Evolutionary conservation across 768 basidiomycete species (phyloP).

Genomic region (Mycena amicta): DNA sequence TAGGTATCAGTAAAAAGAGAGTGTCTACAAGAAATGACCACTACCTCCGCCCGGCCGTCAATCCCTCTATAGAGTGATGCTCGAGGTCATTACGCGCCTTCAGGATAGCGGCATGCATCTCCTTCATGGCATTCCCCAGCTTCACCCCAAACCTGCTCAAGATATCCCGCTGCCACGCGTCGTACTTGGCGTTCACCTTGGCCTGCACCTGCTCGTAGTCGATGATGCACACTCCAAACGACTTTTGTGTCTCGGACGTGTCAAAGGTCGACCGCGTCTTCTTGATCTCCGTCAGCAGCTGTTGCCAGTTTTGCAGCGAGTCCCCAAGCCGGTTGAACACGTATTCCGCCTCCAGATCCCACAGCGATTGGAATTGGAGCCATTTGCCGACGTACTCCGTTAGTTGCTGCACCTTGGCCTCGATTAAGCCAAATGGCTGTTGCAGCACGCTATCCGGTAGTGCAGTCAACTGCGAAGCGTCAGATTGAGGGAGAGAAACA

Average conservation of each 20-base stretch:
- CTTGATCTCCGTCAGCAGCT: conserved; percentile 95
- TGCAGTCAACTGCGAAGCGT: conserved; percentile 58
- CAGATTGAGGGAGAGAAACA: conserved; percentile 6
- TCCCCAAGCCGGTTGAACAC: conserved; percentile 96
- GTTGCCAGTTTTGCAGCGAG: conserved; percentile 91
- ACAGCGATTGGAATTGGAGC: conserved; percentile 98
- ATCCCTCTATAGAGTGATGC: conserved; percentile 92
- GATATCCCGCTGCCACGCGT: conserved; percentile 96
- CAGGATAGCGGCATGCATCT: conserved; percentile 90
- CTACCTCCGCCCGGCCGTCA: conserved; percentile 67
- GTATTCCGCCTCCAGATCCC: conserved; percentile 97
- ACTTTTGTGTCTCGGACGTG: conserved; percentile 89
- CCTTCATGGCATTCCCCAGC: conserved; percentile 94
- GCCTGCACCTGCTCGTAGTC: conserved; percentile 98
- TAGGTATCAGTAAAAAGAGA: conserved; percentile 10
- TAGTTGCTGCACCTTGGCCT: conserved; percentile 84
- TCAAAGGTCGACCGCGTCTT: conserved; percentile 96
- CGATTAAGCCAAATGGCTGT: conserved; percentile 83
- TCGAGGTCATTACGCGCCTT: conserved; percentile 96
- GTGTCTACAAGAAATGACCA: conserved; percentile 29
- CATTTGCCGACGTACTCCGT: conserved; percentile 94
- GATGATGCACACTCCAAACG: conserved; percentile 91
- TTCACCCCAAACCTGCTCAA: conserved; percentile 90
- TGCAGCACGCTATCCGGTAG: conserved; percentile 76
- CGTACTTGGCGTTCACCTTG: conserved; percentile 97